Percentiles rank a stretch among this genome's conserved stretches.
These are phyloP conservation scores for Tolypocladium cylindrosporum DNA, from an alignment of 2,329 filamentous ascomycete genomes.

Conservation along the genomic window DNA sequence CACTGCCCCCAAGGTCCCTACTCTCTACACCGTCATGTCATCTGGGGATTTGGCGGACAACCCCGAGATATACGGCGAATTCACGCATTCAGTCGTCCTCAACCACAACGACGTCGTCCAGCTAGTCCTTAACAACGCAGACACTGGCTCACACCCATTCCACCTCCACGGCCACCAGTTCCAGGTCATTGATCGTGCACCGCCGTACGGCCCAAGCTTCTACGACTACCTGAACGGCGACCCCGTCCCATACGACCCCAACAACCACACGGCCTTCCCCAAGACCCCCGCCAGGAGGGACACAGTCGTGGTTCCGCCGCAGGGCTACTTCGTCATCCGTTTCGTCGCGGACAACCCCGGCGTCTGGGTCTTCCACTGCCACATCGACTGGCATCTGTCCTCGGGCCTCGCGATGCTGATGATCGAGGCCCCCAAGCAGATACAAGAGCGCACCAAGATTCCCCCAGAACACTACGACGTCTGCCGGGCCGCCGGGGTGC, in stretches of 20 bases:
- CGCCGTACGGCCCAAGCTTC: background rate
- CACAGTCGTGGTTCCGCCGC: background rate
- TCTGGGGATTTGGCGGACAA: background rate
- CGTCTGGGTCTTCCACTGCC: background rate
- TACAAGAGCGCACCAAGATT: background rate
- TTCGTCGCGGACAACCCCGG: background rate
- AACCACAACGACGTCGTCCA: background rate
- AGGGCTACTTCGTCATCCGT: background rate
- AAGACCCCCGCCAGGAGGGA: background rate
- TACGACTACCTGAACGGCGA: background rate
- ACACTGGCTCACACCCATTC: background rate
- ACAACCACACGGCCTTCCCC: background rate
- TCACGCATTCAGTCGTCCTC: background rate
- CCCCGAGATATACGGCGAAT: background rate
- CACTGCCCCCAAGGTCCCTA: background rate
- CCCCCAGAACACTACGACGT: background rate
- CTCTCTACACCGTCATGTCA: background rate
- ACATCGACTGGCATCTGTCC: background rate
- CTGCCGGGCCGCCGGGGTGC: background rate
- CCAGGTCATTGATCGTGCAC: background rate
- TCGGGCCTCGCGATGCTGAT: background rate
- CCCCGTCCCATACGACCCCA: background rate
- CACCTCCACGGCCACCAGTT: background rate
- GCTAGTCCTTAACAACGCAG: background rate
- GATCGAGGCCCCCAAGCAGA: background rate